Base-by-base conservation (phyloP, 192 early-diverging fungal genomes). In the Chytriomyces sp. region DNA sequence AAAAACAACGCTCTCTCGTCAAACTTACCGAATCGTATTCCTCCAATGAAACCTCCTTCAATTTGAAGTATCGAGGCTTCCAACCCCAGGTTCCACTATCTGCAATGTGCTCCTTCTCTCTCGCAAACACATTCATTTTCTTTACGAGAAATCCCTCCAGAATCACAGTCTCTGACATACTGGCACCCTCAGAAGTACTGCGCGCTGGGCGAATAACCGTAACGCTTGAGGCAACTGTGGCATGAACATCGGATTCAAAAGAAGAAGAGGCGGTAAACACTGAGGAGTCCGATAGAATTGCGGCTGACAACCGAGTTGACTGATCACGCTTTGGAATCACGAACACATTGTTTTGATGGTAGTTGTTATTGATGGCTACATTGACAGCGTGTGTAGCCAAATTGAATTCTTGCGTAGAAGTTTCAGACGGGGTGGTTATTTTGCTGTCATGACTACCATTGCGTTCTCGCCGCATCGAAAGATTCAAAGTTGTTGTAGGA, bases 1-100 rank as follows among this genome's bases (percentile, higher is more conserved):
- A n/a, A n/a, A 39, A 19, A 40, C 30, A 19, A 38, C 30, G 19
- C 12, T n/a, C n/a, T n/a, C n/a, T n/a, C n/a, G n/a, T n/a, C n/a
- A n/a, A 26, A 39, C 69, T 65, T 22, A 64, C 59, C 53, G 70
- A 66, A 74, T 97, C 95, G 75, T 86, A 94, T 79, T 96, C 95
- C 72, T 93, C 91, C 37, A 95, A 78, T 0, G 88, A 70, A 0
- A 40, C 54, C 5, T 53, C 77, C 52, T 69, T 63, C 41, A 63
- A 59, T 32, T 69, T 73, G 39, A 94, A 96, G 78, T 90, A 96
- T 58, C 95, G 86, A 39, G 92, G 84, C 76, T 98, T 98, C 95
- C 95, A 96, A 7, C 94, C 96, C 56, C 95, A 68, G 10, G 30
- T 39, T n/a, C 32, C 8, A 64, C 32, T 19, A 54, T 31, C 26